Evolutionary conservation across 2,329 filamentous ascomycete genomes (phyloP), one percentile per base, ranked within the genome.

Genomic region (Magnaporthiopsis rhizophila): DNA sequence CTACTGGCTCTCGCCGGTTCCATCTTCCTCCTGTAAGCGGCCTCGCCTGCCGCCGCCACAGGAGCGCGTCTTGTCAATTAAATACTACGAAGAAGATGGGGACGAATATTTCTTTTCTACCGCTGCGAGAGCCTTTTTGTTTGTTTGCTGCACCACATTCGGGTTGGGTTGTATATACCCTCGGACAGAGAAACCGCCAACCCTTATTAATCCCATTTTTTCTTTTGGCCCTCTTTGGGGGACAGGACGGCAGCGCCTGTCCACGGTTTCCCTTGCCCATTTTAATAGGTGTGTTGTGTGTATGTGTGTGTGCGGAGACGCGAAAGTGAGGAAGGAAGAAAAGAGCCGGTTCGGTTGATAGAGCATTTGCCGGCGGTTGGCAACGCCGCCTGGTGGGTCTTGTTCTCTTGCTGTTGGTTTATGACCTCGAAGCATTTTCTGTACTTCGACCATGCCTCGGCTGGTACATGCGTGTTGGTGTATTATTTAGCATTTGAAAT

Each of bases 1-100:
- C 74, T 85, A 60, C 67, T 81, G 62, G 77, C 72, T 65, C 66
- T 81, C 45, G 80, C 69, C 15, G 73, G 70, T 62, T 76, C 75
- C 45, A 75, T 77, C 65, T 73, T 83, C 65, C 68, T 83, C 69
- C 72, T 84, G 62, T 76, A 73, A 69, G 38, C 56, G 65, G 75
- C 66, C 75, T 7, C 30, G 6, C 30, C 30, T 3, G 30, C 6
- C 30, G 30, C 38, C n/a, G 28, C 18, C 8, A 7, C 45, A 11
- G 45, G 45, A 24, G 21, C 18, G n/a, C 7, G 30, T 30, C 18
- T 24, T 53, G 45, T 53, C 45, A 24, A 53, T 53, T 53, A 30
- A 30, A 30, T 30, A 30, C 30, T 26, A 26, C 26, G 18, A 50
- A 50, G 45, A 53, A 24, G 45, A n/a, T 12, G 9, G 45, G 45